Base-by-base conservation (phyloP, 768 basidiomycete species). In the Boletus tylopilopsis region DNA sequence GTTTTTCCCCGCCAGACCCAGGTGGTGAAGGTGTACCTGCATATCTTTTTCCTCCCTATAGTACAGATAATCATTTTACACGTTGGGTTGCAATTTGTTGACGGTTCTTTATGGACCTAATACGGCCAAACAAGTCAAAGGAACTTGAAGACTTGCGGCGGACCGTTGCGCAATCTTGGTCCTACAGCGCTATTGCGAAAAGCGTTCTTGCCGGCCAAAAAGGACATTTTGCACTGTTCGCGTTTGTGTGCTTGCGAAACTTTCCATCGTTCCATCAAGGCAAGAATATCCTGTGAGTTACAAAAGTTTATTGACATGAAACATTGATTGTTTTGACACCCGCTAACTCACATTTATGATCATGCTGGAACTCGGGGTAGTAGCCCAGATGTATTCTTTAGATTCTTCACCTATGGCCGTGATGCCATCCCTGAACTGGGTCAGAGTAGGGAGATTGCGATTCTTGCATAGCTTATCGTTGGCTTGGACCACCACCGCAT, bases 1-100 rank as follows among this genome's bases (percentile, higher is more conserved):
- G 64, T 48, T 37, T 40, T 45, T 42, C 35, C 52, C 54, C 48
- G 53, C 32, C 53, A 48, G 47, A 45, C 1, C 7, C 2, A 5
- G 51, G 54, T 66, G 66, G 64, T 51, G 58, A 66, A 63, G 56
- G 66, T 66, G 63, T 66, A 65, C 64, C n/a, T n/a, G n/a, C n/a
- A n/a, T n/a, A n/a, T n/a, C n/a, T n/a, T n/a, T n/a, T n/a, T n/a
- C n/a, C n/a, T n/a, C n/a, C n/a, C n/a, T n/a, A n/a, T n/a, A n/a
- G n/a, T 30, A 30, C 29, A 30, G 6, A 30, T 30, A 30, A 30
- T 30, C 6, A 30, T 30, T 6, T 30, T 30, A 30, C 29, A 30
- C 7, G 29, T 30, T 12, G 12, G 12, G 29, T 30, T 30, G 12
- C 29, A n/a, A n/a, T n/a, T 30, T 32, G 29, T 63, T 49, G 55